phyloP scores from a whole-genome alignment of 441 rosid species.

The Populus hybrid region DNA sequence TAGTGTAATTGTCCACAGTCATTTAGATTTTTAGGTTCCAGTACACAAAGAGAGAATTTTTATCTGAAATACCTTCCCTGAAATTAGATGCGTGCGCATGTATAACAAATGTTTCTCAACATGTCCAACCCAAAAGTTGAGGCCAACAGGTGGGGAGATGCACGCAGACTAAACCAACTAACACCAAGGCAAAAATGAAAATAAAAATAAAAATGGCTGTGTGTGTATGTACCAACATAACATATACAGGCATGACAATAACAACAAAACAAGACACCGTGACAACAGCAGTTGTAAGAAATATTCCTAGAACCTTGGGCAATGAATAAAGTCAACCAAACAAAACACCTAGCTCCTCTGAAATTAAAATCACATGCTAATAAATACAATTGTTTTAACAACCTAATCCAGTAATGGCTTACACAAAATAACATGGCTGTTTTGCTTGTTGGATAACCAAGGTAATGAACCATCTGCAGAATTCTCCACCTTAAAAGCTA shows the following conservation, averaged over 20 bases:
- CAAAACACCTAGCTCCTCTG: neutral
- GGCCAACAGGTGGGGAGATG: neutral
- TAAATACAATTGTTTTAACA: neutral
- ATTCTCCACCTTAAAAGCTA: neutral
- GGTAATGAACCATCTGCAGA: neutral
- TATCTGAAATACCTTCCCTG: neutral
- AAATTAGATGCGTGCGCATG: neutral
- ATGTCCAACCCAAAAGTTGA: neutral
- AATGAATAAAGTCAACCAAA: neutral
- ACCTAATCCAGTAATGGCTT: neutral
- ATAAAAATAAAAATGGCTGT: neutral
- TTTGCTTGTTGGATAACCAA: neutral
- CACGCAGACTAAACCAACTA: neutral
- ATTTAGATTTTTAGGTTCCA: constrained; percentile 15
- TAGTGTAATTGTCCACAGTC: constrained; percentile 10
- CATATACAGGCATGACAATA: neutral
- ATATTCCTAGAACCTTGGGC: neutral
- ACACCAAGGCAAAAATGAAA: neutral
- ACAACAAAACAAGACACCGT: neutral
- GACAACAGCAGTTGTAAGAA: neutral
- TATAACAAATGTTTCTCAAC: too few relatives aligned
- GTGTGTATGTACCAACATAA: neutral
- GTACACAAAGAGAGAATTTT: neutral
- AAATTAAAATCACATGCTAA: neutral
- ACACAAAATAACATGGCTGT: neutral